Evolutionary conservation across 495 filamentous ascomycete genomes (phyloP).

Genomic region (Talaromyces nanjingensis): DNA sequence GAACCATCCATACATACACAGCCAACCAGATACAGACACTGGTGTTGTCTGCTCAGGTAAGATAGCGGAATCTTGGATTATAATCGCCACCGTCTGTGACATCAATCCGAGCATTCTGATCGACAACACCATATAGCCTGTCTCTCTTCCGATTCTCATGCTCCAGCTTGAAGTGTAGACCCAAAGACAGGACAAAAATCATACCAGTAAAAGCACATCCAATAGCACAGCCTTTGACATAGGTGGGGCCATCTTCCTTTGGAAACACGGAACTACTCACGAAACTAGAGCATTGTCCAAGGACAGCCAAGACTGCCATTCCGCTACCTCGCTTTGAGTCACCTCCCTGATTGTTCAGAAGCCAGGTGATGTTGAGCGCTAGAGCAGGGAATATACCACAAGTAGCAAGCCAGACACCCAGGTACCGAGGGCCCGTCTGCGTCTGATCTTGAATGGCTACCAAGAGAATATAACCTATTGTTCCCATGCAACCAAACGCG

Average conservation of each 20-base stretch:
- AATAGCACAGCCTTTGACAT: constrained; percentile 21
- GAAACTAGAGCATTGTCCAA: constrained; percentile 27
- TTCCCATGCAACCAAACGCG: constrained; percentile 47
- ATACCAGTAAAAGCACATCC: constrained; percentile 23
- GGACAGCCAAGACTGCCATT: constrained; percentile 22
- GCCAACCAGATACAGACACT: too few species aligned
- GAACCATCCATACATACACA: too few species aligned
- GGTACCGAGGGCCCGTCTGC: constrained; percentile 46
- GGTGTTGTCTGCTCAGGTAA: constrained; percentile 6
- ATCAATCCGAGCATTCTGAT: constrained; percentile 18
- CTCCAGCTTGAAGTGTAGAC: constrained; percentile 18
- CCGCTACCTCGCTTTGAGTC: constrained; percentile 27
- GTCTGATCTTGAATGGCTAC: constrained; percentile 33
- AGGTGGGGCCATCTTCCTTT: constrained; percentile 19
- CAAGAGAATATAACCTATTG: constrained; percentile 62
- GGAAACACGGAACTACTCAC: constrained; percentile 24
- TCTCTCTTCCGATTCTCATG: constrained; percentile 24
- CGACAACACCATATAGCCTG: constrained; percentile 19
- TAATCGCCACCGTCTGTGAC: constrained; percentile 22
- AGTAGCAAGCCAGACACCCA: constrained; percentile 56
- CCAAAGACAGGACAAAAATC: constrained; percentile 21
- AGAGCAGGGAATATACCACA: constrained; percentile 56
- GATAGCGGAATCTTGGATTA: constrained; percentile 20
- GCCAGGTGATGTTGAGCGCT: constrained; percentile 58
- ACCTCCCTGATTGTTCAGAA: constrained; percentile 56